Conservation (phyloP, 257 asterid genomes). For the Scutellaria minor region DNA sequence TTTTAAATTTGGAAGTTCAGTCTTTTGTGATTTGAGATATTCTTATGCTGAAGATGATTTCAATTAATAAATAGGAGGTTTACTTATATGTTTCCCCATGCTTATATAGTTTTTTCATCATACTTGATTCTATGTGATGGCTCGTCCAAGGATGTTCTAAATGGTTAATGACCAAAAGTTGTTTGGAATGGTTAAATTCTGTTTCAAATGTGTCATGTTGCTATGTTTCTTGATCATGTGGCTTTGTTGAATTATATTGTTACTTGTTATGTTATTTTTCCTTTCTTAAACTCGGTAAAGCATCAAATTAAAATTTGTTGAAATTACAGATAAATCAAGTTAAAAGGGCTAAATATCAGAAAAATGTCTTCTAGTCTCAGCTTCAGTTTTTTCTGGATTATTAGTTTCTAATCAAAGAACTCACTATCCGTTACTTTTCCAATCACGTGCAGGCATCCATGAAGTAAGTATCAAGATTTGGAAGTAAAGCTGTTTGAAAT, state of each 20-base stretch:
- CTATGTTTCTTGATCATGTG: not conserved
- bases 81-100: not conserved
- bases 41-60: slow-evolving; percentile 1
- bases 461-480: slow-evolving; percentile 66
- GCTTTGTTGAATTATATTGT: not conserved
- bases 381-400: not conserved
- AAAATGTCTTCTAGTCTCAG: slow-evolving; percentile 3
- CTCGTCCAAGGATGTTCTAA: not conserved
- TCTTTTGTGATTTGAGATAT: not conserved
- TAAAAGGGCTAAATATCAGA: not conserved
- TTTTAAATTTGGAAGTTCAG: not conserved
- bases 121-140: not conserved
- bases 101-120: not conserved
- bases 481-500: slow-evolving; percentile 33
- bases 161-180: not conserved
- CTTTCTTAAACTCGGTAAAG: not conserved
- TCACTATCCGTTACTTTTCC: slow-evolving; percentile 31
- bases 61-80: not conserved
- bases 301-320: slow-evolving; percentile 7
- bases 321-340: not conserved
- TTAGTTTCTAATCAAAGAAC: slow-evolving; percentile 20
- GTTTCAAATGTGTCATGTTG: not conserved
- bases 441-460: slow-evolving; percentile 81
- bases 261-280: not conserved
- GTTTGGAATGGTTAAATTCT: not conserved